Evolutionary conservation across 2,329 filamentous ascomycete genomes (phyloP).

Genomic region (Penicillium concentricum): DNA sequence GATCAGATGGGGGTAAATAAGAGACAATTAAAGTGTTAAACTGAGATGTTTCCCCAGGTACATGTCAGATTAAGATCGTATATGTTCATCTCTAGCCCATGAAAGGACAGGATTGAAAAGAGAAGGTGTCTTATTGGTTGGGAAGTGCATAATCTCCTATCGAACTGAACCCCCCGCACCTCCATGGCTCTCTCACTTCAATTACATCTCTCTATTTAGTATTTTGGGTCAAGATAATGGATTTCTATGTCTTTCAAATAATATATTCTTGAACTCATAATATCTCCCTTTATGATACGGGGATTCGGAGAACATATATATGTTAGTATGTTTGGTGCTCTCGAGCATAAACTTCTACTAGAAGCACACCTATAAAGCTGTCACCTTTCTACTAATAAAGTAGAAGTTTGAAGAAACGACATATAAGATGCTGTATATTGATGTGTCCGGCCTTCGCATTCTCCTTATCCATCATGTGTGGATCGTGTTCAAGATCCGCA

Average conservation of each 20-base stretch:
- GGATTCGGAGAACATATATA: too few species aligned
- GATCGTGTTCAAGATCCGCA: too few species aligned
- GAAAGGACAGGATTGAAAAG: neutral
- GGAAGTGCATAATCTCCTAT: neutral
- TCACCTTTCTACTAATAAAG: neutral
- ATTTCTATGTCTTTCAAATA: too few species aligned
- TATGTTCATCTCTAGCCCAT: neutral
- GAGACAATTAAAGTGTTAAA: neutral
- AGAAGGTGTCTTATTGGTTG: neutral
- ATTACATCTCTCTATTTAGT: neutral
- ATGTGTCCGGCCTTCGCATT: neutral
- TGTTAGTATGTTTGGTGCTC: neutral
- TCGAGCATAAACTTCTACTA: neutral
- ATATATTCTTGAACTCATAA: too few species aligned
- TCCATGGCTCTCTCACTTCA: too few species aligned
- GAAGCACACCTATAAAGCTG: neutral
- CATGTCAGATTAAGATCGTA: neutral
- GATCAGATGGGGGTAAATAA: neutral
- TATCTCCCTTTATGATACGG: too few species aligned
- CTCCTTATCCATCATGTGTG: neutral
- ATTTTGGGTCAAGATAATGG: too few species aligned
- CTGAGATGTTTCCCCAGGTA: neutral
- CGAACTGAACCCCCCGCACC: neutral
- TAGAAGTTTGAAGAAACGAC: neutral
- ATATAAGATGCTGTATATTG: neutral